Percentiles rank a stretch among this genome's conserved stretches.
phyloP scores from a whole-genome alignment of 2,329 filamentous ascomycete species.

The Botrytis fragariae region DNA sequence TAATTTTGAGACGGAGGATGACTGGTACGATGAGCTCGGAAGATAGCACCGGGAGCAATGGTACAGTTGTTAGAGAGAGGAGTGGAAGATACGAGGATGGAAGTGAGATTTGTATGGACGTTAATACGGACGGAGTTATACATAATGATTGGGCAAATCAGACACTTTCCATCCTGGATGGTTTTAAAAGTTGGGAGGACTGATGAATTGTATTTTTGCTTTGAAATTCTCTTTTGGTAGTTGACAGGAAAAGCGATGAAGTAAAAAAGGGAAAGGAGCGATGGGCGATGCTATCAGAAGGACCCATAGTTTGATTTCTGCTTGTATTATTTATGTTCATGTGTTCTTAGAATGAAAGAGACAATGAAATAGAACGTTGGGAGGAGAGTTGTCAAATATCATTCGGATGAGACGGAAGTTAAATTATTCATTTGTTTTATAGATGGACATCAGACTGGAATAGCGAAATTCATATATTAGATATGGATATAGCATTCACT shows the following conservation, averaged over 20 bases:
- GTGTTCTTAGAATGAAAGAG: neutral
- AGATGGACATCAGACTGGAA: neutral
- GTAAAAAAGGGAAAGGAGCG: too few species aligned
- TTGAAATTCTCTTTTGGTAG: neutral
- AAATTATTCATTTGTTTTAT: neutral
- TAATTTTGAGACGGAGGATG: conserved; percentile 23
- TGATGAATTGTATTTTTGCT: neutral
- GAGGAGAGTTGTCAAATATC: neutral
- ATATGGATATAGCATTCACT: neutral
- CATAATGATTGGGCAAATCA: conserved; percentile 21
- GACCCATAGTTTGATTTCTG: neutral
- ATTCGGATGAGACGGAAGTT: neutral
- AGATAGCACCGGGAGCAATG: conserved; percentile 28
- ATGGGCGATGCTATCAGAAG: neutral
- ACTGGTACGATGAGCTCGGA: conserved; percentile 28
- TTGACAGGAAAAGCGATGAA: neutral
- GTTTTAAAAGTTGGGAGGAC: neutral
- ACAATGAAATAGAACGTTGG: neutral
- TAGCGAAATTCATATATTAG: neutral
- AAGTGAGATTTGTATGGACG: conserved; percentile 7
- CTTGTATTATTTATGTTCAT: neutral
- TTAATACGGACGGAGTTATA: conserved; percentile 19
- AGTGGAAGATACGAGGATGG: neutral
- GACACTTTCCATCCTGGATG: conserved; percentile 15
- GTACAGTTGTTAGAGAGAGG: conserved; percentile 30